phyloP scores from a whole-genome alignment of 306 rosid genomes.

The Gleditsia sinensis region DNA sequence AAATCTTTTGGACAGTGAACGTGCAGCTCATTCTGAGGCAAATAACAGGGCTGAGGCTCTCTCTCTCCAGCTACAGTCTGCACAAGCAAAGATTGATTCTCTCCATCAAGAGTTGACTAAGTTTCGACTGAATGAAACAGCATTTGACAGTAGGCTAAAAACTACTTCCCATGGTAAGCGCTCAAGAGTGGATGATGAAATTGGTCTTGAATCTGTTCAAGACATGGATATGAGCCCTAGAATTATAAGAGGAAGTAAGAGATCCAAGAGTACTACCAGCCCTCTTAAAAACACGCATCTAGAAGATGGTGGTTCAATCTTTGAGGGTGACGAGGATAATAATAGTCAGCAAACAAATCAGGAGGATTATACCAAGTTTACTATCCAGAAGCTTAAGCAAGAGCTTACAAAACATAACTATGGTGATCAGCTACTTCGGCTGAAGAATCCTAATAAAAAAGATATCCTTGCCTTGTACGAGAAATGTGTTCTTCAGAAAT shows the following conservation, averaged over 20 bases:
- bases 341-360: conserved; percentile 65
- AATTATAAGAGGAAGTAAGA: conserved; percentile 58
- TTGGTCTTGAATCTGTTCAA: conserved; percentile 68
- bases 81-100: conserved; percentile 83
- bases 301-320: conserved; percentile 91
- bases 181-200: conserved; percentile 63
- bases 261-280: conserved; percentile 64
- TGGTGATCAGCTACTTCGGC: conserved; percentile 78
- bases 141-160: conserved; percentile 71
- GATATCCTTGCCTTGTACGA: conserved; percentile 83
- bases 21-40: conserved; percentile 91
- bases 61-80: conserved; percentile 83
- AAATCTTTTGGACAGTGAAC: conserved; percentile 83
- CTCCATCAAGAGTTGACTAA: conserved; percentile 87
- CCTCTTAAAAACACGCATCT: conserved; percentile 51
- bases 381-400: conserved; percentile 82
- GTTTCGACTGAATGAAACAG: conserved; percentile 79
- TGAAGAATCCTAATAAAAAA: conserved; percentile 80
- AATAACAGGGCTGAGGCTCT: conserved; percentile 87
- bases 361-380: conserved; percentile 82
- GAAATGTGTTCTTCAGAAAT: conserved; percentile 69
- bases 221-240: conserved; percentile 75
- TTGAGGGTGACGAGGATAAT: conserved; percentile 71
- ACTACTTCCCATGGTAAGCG: conserved; percentile 82
- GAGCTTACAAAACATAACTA: conserved; percentile 86